Evolutionary conservation across 2,329 filamentous ascomycete species (phyloP), one percentile per base, ranked within the genome.

Genomic region (Trichoderma pleuroti): DNA sequence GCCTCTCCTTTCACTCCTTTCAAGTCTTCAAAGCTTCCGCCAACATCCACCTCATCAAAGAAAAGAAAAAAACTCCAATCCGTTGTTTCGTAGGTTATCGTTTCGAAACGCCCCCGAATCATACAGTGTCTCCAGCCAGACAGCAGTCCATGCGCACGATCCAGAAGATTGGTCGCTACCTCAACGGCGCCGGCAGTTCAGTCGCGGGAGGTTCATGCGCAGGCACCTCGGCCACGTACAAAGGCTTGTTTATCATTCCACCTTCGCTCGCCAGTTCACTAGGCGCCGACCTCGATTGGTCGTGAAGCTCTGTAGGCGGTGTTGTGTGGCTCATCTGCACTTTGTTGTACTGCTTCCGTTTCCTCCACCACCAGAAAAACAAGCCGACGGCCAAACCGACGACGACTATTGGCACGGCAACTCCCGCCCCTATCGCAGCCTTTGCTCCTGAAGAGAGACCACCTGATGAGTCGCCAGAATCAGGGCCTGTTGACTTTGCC

Each of bases 281-380:
- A 11, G 32, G 36, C 42, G 34, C n/a, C n/a, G n/a, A n/a, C n/a
- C n/a, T 24, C 30, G 34, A 14, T 6, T 39, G 61, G 10, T 28
- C 24, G 7, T 61, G 46, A 21, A 68, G 64, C 26, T 68, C 71
- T 6, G 71, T 56, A 16, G 68, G 62, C 72, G 75, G 42, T 18
- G 10, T 46, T 12, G 39, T 11, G 26, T 62, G 59, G 21, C 11
- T 5, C 6, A 32, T 30, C 6, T 21, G 28, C 56, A 69, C 67
- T 10, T 36, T 56, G 42, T 69, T 69, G 26, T 70, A 70, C 32
- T 56, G 67, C 59, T 63, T 26, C 26, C 67, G 57, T n/a, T 77
- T 75, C 21, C 78, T 74, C 71, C 76, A 77, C 71, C 76, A 77
- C 73, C 75, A 77, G 60, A 80, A 70, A 66, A 80, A 77, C 7